These are phyloP conservation scores for Blastocystis sp. DNA, from an alignment of 352 stramenopile species.

Conservation along the genomic window DNA sequence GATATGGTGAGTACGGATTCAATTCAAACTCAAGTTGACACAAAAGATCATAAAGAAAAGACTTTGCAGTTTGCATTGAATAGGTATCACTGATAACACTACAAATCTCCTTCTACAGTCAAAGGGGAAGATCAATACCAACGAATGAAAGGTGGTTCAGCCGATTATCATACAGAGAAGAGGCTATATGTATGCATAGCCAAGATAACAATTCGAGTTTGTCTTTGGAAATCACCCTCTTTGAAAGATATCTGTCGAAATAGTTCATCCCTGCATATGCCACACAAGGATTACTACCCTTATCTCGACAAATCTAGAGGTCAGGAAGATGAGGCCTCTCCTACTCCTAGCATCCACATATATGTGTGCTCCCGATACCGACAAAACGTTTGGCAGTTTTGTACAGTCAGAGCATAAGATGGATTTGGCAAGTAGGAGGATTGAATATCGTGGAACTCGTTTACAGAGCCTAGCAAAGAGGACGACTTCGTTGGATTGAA, in stretches of 20 bases:
- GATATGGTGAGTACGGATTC: conserved; percentile 11
- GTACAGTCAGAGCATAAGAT: conserved; percentile 19
- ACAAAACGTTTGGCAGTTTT: conserved; percentile 13
- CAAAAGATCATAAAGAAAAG: conserved; percentile 32
- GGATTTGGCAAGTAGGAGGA: conserved; percentile 27
- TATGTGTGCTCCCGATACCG: conserved; percentile 20
- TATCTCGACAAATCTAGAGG: conserved; percentile 8
- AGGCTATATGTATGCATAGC: conserved; percentile 16
- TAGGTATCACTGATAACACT: conserved; percentile 36
- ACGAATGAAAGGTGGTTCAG: conserved; percentile 3
- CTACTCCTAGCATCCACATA: conserved; percentile 45
- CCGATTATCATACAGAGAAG: background rate
- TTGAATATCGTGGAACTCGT: background rate
- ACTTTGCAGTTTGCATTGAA: background rate
- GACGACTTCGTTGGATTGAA: background rate
- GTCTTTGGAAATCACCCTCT: background rate
- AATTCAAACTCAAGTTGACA: background rate
- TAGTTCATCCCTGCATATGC: conserved; percentile 39
- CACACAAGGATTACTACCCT: background rate
- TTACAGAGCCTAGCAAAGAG: background rate
- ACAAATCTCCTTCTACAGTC: conserved; percentile 3
- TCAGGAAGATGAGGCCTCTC: background rate
- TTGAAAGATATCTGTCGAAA: conserved; percentile 29
- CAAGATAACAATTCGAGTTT: conserved; percentile 19
- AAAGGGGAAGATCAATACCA: background rate